These are phyloP conservation scores for Hibiscus mutabilis DNA, from an alignment of 345 rosid genomes.

Conservation along the genomic window DNA sequence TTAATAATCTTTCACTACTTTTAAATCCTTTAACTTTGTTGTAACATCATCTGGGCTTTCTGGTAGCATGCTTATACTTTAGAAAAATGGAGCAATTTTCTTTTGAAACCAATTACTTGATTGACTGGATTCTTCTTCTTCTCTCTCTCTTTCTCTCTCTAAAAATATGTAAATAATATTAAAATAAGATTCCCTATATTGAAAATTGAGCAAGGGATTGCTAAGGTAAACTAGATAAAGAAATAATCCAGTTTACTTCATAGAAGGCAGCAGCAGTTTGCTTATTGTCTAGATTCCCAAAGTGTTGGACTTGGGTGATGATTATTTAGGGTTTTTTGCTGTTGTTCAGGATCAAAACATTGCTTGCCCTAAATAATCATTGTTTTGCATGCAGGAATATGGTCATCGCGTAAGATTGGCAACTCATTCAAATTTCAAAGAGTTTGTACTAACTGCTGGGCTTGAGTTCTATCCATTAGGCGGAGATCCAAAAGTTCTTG, in stretches of 20 bases:
- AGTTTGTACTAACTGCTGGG: constrained; percentile 95
- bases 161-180: neutral
- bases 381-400: constrained; percentile 64
- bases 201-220: neutral
- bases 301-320: neutral
- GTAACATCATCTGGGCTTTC: neutral
- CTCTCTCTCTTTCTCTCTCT: no score
- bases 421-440: constrained; percentile 96
- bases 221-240: neutral
- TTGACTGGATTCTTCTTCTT: no score
- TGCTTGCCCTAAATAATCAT: neutral
- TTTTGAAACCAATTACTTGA: neutral
- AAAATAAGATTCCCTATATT: neutral
- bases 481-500: constrained; percentile 96
- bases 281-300: neutral
- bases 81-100: neutral
- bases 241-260: neutral
- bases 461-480: constrained; percentile 94
- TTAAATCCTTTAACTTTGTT: neutral
- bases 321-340: neutral
- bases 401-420: constrained; percentile 99
- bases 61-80: neutral
- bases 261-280: constrained; percentile 1
- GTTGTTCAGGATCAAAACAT: neutral
- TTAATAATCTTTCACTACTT: neutral